These are phyloP conservation scores for Cadophora malorum DNA, from an alignment of 2,329 filamentous ascomycete species.

Conservation along the genomic window DNA sequence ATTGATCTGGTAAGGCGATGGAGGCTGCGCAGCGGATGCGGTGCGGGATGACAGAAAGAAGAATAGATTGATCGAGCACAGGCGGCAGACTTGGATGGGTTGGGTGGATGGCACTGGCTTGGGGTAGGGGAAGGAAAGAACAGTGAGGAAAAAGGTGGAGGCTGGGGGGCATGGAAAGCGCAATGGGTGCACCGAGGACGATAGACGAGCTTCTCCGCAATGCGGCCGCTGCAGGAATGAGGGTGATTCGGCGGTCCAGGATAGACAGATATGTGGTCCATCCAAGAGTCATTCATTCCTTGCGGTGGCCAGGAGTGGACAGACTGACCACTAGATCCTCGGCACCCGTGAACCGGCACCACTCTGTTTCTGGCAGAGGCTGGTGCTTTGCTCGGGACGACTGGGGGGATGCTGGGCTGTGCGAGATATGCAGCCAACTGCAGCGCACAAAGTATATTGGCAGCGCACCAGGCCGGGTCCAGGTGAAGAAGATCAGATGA, in stretches of 20 bases:
- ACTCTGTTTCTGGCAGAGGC: neutral
- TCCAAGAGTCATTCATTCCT: neutral
- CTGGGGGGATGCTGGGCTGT: neutral
- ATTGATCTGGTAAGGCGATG: slow-evolving; percentile 45
- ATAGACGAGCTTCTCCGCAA: neutral
- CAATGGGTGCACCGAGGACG: neutral
- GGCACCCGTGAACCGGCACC: neutral
- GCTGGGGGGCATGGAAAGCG: neutral
- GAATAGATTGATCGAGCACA: slow-evolving; percentile 42
- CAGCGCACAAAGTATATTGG: slow-evolving; percentile 22
- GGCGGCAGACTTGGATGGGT: slow-evolving; percentile 26
- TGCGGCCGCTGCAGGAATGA: slow-evolving; percentile 10
- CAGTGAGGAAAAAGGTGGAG: slow-evolving; percentile 7
- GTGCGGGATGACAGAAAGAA: slow-evolving; percentile 44
- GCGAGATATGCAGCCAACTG: slow-evolving; percentile 23
- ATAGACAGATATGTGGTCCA: neutral
- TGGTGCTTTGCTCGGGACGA: neutral
- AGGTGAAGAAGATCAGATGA: slow-evolving; percentile 22
- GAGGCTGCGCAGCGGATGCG: slow-evolving; percentile 35
- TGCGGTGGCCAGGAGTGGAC: slow-evolving; percentile 13
- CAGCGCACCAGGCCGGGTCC: neutral
- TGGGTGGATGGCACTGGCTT: slow-evolving; percentile 4
- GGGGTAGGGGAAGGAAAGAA: slow-evolving; percentile 5
- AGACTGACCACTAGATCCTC: neutral
- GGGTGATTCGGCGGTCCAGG: neutral